phyloP scores from a whole-genome alignment of 1,284 basidiomycete species.

The Ustilago curta region DNA sequence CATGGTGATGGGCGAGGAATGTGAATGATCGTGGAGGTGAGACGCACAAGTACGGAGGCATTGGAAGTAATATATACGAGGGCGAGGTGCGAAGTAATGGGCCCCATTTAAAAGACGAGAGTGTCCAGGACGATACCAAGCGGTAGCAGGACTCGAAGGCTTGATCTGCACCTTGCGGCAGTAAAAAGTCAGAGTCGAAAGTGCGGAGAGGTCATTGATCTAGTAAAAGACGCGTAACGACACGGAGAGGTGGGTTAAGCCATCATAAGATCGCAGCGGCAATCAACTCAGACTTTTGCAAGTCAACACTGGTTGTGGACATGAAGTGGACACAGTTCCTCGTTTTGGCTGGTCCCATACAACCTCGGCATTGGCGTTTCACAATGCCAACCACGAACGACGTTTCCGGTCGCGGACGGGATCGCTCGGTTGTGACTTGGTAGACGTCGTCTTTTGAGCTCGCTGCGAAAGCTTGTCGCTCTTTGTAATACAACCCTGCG shows the following conservation, averaged over 20 bases:
- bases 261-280: slow-evolving; percentile 1
- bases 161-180: not conserved
- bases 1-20: not conserved
- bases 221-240: slow-evolving; percentile 1
- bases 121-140: not conserved
- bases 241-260: not conserved
- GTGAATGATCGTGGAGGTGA: not conserved
- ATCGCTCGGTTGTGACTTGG: too few species aligned
- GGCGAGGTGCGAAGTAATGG: too few species aligned
- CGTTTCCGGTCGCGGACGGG: not conserved
- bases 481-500: too few species aligned
- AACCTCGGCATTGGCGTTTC: not conserved
- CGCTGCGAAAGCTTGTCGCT: not conserved
- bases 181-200: not conserved
- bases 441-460: not conserved
- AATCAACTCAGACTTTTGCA: not conserved
- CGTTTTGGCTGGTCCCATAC: not conserved
- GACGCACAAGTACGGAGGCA: not conserved
- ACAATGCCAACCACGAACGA: too few species aligned
- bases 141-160: not conserved
- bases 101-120: too few species aligned
- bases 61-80: too few species aligned
- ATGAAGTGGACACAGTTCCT: not conserved
- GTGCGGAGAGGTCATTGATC: not conserved
- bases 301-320: not conserved